phyloP scores from a whole-genome alignment of 129 eudicot genomes.

The Flaveria linearis region DNA sequence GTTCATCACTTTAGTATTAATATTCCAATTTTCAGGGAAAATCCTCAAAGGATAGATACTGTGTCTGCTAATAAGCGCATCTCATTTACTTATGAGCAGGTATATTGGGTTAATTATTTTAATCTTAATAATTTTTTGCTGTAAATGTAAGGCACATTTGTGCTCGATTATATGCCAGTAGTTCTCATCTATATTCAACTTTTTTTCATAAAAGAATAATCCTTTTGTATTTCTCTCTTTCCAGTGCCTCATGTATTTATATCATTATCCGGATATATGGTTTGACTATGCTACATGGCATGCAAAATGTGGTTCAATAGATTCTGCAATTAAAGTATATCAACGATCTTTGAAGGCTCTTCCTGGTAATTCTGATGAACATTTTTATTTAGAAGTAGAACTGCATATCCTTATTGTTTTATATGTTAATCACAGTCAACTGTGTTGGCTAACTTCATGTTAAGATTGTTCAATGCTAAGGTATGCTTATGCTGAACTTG shows the following conservation, averaged over 20 bases:
- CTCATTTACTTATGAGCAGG: conserved; percentile 95
- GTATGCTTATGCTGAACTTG: conserved; percentile 98
- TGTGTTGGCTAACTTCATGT: conserved; percentile 20
- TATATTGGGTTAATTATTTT: conserved; percentile 23
- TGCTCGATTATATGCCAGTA: neutral
- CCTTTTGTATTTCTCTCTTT: conserved; percentile 2
- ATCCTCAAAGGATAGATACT: conserved; percentile 95
- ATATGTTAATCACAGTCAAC: conserved; percentile 9
- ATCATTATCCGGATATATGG: conserved; percentile 99
- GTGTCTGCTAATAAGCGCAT: conserved; percentile 78
- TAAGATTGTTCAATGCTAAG: conserved; percentile 82
- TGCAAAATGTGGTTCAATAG: conserved; percentile 84
- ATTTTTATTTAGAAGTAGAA: neutral
- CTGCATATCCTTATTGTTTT: conserved; percentile 8
- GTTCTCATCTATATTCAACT: neutral
- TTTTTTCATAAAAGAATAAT: neutral
- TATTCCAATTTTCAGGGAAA: conserved; percentile 57
- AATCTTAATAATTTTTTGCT: conserved; percentile 16
- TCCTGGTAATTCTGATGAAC: conserved; percentile 64
- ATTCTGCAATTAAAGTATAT: conserved; percentile 86
- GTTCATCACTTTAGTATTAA: neutral
- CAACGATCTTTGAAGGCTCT: conserved; percentile 94
- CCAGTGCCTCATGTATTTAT: conserved; percentile 96
- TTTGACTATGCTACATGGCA: conserved; percentile 97
- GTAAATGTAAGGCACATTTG: conserved; percentile 6